Evolutionary conservation across 352 stramenopile genomes (phyloP).

Genomic region (Pythium brachiatum): DNA sequence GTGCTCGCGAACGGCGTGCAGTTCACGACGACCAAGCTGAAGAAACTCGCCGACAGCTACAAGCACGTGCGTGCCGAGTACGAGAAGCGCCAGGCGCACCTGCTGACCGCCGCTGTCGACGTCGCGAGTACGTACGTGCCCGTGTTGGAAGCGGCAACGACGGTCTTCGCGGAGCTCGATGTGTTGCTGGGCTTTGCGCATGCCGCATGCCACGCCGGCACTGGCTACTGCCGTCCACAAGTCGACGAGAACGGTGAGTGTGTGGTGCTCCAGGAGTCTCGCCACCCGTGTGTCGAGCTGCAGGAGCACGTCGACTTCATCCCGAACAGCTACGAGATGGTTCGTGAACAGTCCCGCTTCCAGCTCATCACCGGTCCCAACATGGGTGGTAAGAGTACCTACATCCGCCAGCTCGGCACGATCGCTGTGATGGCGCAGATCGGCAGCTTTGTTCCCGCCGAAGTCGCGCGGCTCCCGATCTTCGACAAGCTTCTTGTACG

Average conservation of each 20-base stretch:
- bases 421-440: conserved; percentile 97
- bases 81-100: conserved; percentile 84
- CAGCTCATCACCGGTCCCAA: conserved; percentile 98
- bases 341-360: conserved; percentile 83
- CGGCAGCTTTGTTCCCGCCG: conserved; percentile 95
- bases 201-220: conserved; percentile 90
- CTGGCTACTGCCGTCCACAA: conserved; percentile 63
- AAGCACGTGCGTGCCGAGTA: conserved; percentile 89
- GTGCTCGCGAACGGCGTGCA: conserved; percentile 98
- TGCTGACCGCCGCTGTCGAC: conserved; percentile 92
- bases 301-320: conserved; percentile 97
- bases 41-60: conserved; percentile 83
- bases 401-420: conserved; percentile 96
- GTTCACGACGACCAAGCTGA: conserved; percentile 94
- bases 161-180: conserved; percentile 92
- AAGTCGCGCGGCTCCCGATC: conserved; percentile 89
- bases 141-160: conserved; percentile 91
- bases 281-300: conserved; percentile 98
- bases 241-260: conserved; percentile 57
- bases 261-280: conserved; percentile 76
- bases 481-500: conserved; percentile 96
- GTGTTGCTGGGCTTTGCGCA: conserved; percentile 94
- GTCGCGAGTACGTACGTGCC: conserved; percentile 95
- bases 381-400: conserved; percentile 99
- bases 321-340: conserved; percentile 95